Evolutionary conservation across 306 rosid species (phyloP), one percentile per base, ranked within the genome.

Genomic region (Abrus precatorius): DNA sequence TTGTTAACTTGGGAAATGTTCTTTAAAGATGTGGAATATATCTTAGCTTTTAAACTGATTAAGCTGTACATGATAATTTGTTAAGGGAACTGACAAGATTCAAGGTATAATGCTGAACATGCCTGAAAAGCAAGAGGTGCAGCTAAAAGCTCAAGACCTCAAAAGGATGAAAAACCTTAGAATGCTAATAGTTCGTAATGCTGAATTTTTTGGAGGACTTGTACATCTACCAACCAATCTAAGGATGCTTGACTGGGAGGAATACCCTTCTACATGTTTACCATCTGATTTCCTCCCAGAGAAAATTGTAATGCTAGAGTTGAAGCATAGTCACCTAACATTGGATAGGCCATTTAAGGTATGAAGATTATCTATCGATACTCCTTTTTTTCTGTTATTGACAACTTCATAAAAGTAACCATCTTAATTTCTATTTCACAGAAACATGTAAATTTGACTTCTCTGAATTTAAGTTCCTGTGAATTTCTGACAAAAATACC

Each of bases 161-260:
- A 33, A 73, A 33, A 83, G 73, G 66, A 64, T 83, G 76, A 56
- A 44, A 65, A 83, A 83, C 61, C 86, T 83, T 36, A 55, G 72
- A 72, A 64, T 83, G 68, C 83, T 83, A 5, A 78, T 83, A 63
- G n/a, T 83, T 64, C 47, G 76, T 0, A 78, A 83, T 65, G 80
- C 71, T n/a, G 57, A 66, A 33, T 54, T 72, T 70, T 61, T 48
- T 48, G 76, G 71, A 47, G 83, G 65, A 27, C 64, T 10, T 28
- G 27, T 43, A 9, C 48, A 54, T 78, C 83, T 84, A 40, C 86
- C 86, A 12, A 72, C 48, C 6, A 79, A 43, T 32, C 28, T 84
- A 66, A 72, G 86, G 40, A 2, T 78, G 76, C 80, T 84, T 78
- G 80, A 84, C 28, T 84, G 86, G 86, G 44, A 65, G 64, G 83